Base-by-base conservation (phyloP, 139 green algal species). In the Coelastrella sp. region DNA sequence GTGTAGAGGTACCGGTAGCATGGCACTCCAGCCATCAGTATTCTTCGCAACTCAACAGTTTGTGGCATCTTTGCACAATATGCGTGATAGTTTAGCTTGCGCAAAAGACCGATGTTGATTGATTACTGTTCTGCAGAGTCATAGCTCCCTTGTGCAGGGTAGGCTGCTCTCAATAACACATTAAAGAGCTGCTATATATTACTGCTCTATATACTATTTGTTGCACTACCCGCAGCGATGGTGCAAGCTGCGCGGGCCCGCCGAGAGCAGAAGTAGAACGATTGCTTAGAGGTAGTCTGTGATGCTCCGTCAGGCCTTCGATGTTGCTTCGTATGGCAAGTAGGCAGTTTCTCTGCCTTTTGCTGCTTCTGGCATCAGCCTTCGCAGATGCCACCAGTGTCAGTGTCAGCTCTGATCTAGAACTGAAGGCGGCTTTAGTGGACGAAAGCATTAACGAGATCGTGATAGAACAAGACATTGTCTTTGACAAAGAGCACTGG, bases 391-490 rank as follows among this genome's bases (percentile, higher is more conserved):
- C 40, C 62, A 41, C 62, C 8, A 40, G 27, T 69, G 21, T 40
- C 25, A 41, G 62, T 69, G 62, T 69, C 62, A 69, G 62, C 62
- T 40, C 19, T 60, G 40, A 78, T 38, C 37, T 2, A 38, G 69
- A 78, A 2, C 48, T 78, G 19, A 25, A 78, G 69, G 7, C 43
- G 17, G 69, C 69, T 17, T 23, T 78, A 41, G 38, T 51, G 41
- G 69, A 78, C 69, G 32, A 51, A 23, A 78, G 40, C 69, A 53
- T 59, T 23, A 21, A 59, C 6, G 38, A 60, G 25, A 53, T 78
- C 19, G 25, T 59, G 17, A 5, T 78, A 23, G 40, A 78, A 48
- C 69, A 78, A 41, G 69, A 78, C 40, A 48, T 79, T 23, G 40
- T 41, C 17, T 50, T 79, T 37, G 48, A 53, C 11, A 40, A 11